Evolutionary conservation across 805 yeast genomes (phyloP), one percentile per base, ranked within the genome.

Genomic region (Teunomyces kruisii): DNA sequence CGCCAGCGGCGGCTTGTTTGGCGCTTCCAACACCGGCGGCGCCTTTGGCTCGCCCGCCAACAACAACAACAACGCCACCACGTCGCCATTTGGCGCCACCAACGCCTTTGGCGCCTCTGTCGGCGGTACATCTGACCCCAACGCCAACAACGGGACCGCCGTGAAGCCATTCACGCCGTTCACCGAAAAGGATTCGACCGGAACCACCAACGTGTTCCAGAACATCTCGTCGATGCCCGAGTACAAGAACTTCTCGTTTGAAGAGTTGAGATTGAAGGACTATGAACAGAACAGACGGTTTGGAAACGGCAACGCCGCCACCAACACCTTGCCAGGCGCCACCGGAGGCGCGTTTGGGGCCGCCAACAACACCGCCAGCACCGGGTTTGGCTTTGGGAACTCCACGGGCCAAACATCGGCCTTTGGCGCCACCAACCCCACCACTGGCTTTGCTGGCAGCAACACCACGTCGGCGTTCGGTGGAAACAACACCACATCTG

Each of bases 191-290:
- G 97, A 91, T 58, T 71, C 82, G 9, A 49, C 61, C 2, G 78
- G 81, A 27, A 77, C 79, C 6, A 70, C 74, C 15, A 83, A 81
- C 44, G 67, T 74, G 40, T 91, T 74, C 67, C 88, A 92, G 64
- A 81, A 81, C 54, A 85, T 94, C 49, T 72, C 87, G 9, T 79
- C 88, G 37, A 91, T 94, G 97, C 96, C 96, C 4, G 96, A 89
- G 64, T 94, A 92, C 61, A 78, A 77, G 55, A 82, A 83, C 54
- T 87, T 65, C 56, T 87, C 96, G 0, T 79, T 83, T 58, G 97
- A 90, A 64, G 99, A 94, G 62, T 78, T 94, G 64, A 79, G 99
- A 60, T 71, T 78, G 54, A 92, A 86, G 63, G 99, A 94, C 67
- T 94, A 94, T 62, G 80, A 81, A 55, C 86, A 82, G 51, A 80